Evolutionary conservation across 306 rosid species (phyloP).

Genomic region (Gynostemma pentaphyllum): DNA sequence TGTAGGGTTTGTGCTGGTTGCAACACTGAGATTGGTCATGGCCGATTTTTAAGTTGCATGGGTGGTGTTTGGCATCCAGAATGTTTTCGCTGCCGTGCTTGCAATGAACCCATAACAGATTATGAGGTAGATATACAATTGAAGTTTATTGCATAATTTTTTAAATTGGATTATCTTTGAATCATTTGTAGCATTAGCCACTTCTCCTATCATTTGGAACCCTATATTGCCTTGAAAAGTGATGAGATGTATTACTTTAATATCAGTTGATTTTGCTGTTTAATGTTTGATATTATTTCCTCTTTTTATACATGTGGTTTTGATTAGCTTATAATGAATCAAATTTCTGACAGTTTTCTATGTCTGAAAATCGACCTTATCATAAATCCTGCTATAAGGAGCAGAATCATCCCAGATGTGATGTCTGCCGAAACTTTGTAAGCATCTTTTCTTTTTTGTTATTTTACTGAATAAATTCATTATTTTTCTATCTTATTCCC

Average conservation of each 20-base stretch:
- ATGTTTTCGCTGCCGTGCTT: constrained; percentile 68
- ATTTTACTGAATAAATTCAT: not conserved
- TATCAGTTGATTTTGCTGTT: not conserved
- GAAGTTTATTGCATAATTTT: not conserved
- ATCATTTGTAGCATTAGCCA: constrained; percentile 8
- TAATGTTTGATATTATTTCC: not conserved
- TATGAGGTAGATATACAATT: constrained; percentile 45
- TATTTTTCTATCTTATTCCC: not conserved
- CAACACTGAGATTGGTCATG: constrained; percentile 62
- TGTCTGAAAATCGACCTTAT: constrained; percentile 65
- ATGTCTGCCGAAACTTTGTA: constrained; percentile 80
- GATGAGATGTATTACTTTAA: not conserved
- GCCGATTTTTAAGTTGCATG: constrained; percentile 68
- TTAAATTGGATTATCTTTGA: not conserved
- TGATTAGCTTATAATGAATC: not conserved
- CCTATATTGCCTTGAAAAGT: not conserved
- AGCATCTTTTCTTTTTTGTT: constrained; percentile 24
- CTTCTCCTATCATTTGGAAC: not conserved
- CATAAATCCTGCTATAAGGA: constrained; percentile 88
- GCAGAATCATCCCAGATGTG: constrained; percentile 88
- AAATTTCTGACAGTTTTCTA: constrained; percentile 52
- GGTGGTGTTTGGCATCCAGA: constrained; percentile 86
- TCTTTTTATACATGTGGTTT: not conserved
- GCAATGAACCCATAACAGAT: constrained; percentile 81
- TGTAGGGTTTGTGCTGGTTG: constrained; percentile 90